A percentile compares a stretch with the other conserved stretches of the same genome.
Evolutionary conservation across 2,329 filamentous ascomycete species (phyloP).

Genomic region (Ophiostoma sp.): DNA sequence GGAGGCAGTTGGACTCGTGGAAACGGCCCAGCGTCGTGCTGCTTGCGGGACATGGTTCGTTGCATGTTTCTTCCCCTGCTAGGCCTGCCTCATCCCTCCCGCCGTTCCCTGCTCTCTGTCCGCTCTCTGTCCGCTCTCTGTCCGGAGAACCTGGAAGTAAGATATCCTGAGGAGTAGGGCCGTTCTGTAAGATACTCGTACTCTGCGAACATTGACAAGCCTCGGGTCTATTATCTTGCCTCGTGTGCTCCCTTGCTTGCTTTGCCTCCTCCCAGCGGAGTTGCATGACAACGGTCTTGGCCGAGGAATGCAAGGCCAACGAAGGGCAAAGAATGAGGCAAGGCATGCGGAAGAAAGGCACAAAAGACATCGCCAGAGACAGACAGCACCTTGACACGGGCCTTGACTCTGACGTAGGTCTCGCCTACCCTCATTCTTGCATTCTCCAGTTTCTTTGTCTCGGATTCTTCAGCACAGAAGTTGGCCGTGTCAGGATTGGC

Average conservation of each 20-base stretch:
- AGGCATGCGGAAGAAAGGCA: not conserved
- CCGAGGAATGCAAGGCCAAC: not conserved
- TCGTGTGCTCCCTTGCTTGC: not conserved
- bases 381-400: not conserved
- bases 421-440: not conserved
- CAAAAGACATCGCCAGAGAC: not conserved
- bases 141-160: not conserved
- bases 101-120: not conserved
- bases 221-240: no score
- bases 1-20: not conserved
- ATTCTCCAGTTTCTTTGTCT: not conserved
- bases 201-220: no score
- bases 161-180: no score
- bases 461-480: not conserved
- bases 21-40: not conserved
- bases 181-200: not conserved
- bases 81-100: not conserved
- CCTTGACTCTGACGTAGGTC: no score
- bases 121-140: not conserved
- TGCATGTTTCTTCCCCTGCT: conserved; percentile 12
- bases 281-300: conserved; percentile 4
- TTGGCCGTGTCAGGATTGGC: not conserved
- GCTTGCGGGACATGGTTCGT: conserved; percentile 7
- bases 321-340: no score
- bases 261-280: not conserved